Conservation (phyloP, 768 basidiomycete species). For the Galerina marginata region DNA sequence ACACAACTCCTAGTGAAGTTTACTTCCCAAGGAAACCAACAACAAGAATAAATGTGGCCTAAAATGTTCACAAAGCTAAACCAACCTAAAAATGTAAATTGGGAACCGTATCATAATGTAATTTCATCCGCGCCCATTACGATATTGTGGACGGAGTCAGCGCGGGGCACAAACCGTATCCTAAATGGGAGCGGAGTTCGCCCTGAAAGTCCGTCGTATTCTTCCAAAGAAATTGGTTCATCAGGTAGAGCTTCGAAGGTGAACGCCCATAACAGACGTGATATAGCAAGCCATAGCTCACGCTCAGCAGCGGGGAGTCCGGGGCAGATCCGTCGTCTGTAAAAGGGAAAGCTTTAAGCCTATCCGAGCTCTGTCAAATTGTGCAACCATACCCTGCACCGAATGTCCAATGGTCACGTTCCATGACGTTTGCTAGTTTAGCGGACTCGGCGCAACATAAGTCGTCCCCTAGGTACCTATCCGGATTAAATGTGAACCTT, state of each 20-base stretch:
- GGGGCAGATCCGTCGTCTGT: conserved; percentile 45
- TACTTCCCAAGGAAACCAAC: too few species aligned
- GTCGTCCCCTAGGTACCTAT: conserved; percentile 45
- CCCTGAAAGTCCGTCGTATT: conserved; percentile 54
- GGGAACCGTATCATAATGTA: too few species aligned
- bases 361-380: background rate
- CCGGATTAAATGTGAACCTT: conserved; percentile 34
- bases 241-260: conserved; percentile 43
- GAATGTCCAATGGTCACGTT: conserved; percentile 56
- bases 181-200: conserved; percentile 36
- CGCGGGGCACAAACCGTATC: too few species aligned
- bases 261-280: conserved; percentile 54
- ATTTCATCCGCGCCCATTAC: too few species aligned
- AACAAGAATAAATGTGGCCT: too few species aligned
- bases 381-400: conserved; percentile 44
- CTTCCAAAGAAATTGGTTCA: conserved; percentile 50
- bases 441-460: conserved; percentile 44
- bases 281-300: conserved; percentile 50
- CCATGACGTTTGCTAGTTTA: conserved; percentile 41
- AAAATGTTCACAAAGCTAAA: too few species aligned
- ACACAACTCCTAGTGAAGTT: too few species aligned
- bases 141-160: too few species aligned
- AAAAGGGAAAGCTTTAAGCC: background rate
- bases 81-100: too few species aligned
- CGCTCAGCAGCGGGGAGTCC: conserved; percentile 50